These are phyloP conservation scores for Phoma sp. DNA, from an alignment of 2,329 filamentous ascomycete genomes.

Conservation along the genomic window DNA sequence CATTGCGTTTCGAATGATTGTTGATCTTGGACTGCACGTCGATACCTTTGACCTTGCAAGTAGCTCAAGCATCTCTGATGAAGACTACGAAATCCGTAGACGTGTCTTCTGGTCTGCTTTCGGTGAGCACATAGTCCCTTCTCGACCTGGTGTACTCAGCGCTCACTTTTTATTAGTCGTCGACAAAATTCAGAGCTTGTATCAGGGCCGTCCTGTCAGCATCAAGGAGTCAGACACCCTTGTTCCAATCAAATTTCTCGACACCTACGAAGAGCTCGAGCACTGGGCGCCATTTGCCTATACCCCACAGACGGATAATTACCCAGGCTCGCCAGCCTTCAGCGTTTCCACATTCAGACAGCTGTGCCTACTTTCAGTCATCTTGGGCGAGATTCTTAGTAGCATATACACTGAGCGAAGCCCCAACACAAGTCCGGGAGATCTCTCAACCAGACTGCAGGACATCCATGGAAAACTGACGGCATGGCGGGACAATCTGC, in stretches of 20 bases:
- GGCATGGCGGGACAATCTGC: slow-evolving; percentile 52
- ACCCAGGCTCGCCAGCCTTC: slow-evolving; percentile 48
- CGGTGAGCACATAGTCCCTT: slow-evolving; percentile 13
- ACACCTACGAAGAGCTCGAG: slow-evolving; percentile 61
- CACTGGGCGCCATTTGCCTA: slow-evolving; percentile 56
- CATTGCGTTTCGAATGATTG: slow-evolving; percentile 61
- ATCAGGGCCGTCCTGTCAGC: slow-evolving; percentile 59
- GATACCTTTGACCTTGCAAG: slow-evolving; percentile 43
- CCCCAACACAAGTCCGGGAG: slow-evolving; percentile 36
- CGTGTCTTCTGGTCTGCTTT: slow-evolving; percentile 57
- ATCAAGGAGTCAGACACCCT: slow-evolving; percentile 54
- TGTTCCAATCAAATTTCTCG: slow-evolving; percentile 57
- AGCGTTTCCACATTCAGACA: slow-evolving; percentile 52
- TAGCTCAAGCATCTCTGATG: slow-evolving; percentile 48
- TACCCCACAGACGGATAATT: slow-evolving; percentile 20
- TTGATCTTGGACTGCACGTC: slow-evolving; percentile 61
- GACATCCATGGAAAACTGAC: slow-evolving; percentile 51
- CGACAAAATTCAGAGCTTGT: slow-evolving; percentile 62
- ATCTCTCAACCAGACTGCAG: slow-evolving; percentile 47
- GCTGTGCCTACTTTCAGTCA: slow-evolving; percentile 54
- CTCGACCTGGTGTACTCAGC: not conserved
- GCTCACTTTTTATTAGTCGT: slow-evolving; percentile 29
- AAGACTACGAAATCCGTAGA: slow-evolving; percentile 54
- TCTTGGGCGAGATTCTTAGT: slow-evolving; percentile 52
- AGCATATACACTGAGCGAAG: slow-evolving; percentile 49